Base-by-base conservation (phyloP, 176 grass and related monocot species). In the Olyra latifolia region DNA sequence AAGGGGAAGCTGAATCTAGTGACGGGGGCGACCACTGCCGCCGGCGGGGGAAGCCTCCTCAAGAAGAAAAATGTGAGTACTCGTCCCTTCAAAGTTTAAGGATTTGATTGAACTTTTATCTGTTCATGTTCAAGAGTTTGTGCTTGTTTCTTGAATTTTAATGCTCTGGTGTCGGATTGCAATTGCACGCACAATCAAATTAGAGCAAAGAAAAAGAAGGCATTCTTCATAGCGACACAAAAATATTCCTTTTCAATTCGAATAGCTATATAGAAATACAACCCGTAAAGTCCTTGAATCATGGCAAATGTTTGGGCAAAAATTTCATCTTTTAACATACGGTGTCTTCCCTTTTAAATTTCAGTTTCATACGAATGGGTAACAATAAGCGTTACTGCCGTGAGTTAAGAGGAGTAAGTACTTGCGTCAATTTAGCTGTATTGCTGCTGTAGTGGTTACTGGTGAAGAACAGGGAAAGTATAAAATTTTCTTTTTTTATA, bases 1-100 rank as follows among this genome's bases (percentile, higher is more conserved):
- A 79, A 11, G 67, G 94, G 94, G 38, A 88, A 79, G 76, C 76
- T 97, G 22, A 91, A 97, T 82, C 82, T 97, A 1, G 29, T 88
- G 8, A 88, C 73, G 14, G 91, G 94, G 3, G 55, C 63, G 4
- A 84, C 19, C 78, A 58, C 87, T 8, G 85, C 52, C 49, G 80
- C 44, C 24, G 25, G 20, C 68, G 86, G 76, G 4, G 49, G 61
- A 15, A 85, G 86, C 56, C 12, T 62, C 57, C 5, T 40, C 62
- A 72, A 57, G 20, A 79, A 88, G 53, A 94, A 69, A 56, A 92
- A 97, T 87, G 94, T 97, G 80, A 94, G 94, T 63, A 14, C 12
- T 53, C 10, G n/a, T 23, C 41, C 12, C 7, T 23, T 56, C 24
- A 39, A 62, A n/a, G 6, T 19, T 48, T 32, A 24, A 24, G 12